phyloP scores from a whole-genome alignment of 495 filamentous ascomycete genomes.

The Umbilicaria muhlenbergii region DNA sequence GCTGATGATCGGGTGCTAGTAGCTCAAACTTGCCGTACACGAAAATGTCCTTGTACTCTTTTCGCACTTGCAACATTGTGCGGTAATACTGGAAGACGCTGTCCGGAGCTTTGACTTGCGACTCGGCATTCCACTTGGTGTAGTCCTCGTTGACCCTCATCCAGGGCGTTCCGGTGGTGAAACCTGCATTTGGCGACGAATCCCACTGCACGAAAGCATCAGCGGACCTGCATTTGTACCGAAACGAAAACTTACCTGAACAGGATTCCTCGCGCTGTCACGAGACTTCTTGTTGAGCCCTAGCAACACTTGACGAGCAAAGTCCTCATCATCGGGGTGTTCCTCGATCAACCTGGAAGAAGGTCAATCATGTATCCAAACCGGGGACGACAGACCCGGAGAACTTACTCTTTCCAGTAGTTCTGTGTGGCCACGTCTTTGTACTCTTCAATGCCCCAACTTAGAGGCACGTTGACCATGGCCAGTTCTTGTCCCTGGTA shows the following conservation, averaged over 20 bases:
- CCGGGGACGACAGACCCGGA: neutral
- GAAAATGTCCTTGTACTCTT: slow-evolving; percentile 38
- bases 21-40: slow-evolving; percentile 45
- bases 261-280: slow-evolving; percentile 39
- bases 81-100: slow-evolving; percentile 39
- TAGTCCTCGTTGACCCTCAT: slow-evolving; percentile 45
- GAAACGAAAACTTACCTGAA: neutral
- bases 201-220: slow-evolving; percentile 29
- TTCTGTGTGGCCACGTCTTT: slow-evolving; percentile 57
- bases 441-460: slow-evolving; percentile 53
- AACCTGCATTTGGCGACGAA: slow-evolving; percentile 31
- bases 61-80: slow-evolving; percentile 34
- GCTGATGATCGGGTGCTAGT: slow-evolving; percentile 27
- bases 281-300: slow-evolving; percentile 36
- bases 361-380: neutral
- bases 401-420: slow-evolving; percentile 37
- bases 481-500: slow-evolving; percentile 70
- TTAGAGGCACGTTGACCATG: slow-evolving; percentile 51
- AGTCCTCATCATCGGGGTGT: slow-evolving; percentile 19
- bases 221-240: neutral
- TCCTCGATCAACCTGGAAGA: slow-evolving; percentile 20
- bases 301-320: slow-evolving; percentile 19
- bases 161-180: slow-evolving; percentile 41
- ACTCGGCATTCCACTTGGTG: slow-evolving; percentile 31
- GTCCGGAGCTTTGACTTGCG: slow-evolving; percentile 26